These are phyloP conservation scores for Barnettozyma siamensis DNA, from an alignment of 805 yeast genomes.

Conservation along the genomic window DNA sequence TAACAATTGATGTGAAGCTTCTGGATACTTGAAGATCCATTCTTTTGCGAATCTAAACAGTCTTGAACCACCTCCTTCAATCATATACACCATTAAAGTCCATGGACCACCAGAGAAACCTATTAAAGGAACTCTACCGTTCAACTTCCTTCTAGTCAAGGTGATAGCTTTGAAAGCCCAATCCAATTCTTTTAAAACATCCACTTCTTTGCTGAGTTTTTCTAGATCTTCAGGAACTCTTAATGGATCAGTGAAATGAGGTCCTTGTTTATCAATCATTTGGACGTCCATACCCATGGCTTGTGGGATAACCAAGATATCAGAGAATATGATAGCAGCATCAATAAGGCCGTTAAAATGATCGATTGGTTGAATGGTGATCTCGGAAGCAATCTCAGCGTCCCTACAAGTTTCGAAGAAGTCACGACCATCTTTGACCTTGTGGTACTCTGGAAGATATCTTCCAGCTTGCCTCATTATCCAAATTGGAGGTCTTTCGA, in stretches of 20 bases:
- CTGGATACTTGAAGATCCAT: conserved; percentile 82
- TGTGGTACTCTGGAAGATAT: conserved; percentile 84
- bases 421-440: conserved; percentile 77
- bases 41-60: conserved; percentile 86
- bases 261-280: conserved; percentile 94
- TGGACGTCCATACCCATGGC: conserved; percentile 96
- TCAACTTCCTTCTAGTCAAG: conserved; percentile 75
- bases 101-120: conserved; percentile 99
- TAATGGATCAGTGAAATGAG: conserved; percentile 84
- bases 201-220: conserved; percentile 55
- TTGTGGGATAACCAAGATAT: conserved; percentile 93
- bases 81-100: conserved; percentile 95
- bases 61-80: conserved; percentile 95
- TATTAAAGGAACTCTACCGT: conserved; percentile 88
- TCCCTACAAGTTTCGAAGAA: conserved; percentile 94
- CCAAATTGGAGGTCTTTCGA: conserved; percentile 98
- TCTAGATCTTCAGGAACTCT: conserved; percentile 65
- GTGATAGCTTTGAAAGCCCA: conserved; percentile 97
- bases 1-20: conserved; percentile 62
- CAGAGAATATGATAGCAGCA: conserved; percentile 96
- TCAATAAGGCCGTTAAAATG: conserved; percentile 86
- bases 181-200: conserved; percentile 69
- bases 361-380: conserved; percentile 92
- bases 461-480: conserved; percentile 98
- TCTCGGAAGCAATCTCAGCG: conserved; percentile 88